Evolutionary conservation across 805 yeast species (phyloP).

Genomic region (Brettanomyces custersianus): DNA sequence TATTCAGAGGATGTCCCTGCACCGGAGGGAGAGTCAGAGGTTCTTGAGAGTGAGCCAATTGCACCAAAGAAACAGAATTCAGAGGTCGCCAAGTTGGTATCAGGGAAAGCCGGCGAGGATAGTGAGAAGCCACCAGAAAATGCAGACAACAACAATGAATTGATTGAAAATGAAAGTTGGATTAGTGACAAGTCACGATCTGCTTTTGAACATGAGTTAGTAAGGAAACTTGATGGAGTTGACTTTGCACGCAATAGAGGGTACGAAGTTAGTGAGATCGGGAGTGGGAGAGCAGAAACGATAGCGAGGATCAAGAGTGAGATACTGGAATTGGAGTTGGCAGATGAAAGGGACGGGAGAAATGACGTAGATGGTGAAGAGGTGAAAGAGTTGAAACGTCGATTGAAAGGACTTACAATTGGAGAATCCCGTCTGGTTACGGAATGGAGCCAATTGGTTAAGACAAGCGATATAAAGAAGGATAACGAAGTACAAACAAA

Average conservation of each 20-base stretch:
- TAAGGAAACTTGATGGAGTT: neutral
- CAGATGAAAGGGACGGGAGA: constrained; percentile 4
- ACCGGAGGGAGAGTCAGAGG: constrained; percentile 12
- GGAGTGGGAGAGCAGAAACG: constrained; percentile 4
- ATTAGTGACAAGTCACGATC: neutral
- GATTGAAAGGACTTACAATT: constrained; percentile 4
- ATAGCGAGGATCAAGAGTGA: constrained; percentile 8
- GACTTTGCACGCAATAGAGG: constrained; percentile 4
- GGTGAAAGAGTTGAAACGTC: constrained; percentile 4
- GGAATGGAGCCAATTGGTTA: constrained; percentile 1
- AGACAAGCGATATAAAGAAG: constrained; percentile 1
- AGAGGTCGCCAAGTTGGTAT: neutral
- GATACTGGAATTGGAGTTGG: constrained; percentile 7
- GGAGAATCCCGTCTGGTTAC: neutral
- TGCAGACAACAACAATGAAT: neutral
- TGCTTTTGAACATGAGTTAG: constrained; percentile 6
- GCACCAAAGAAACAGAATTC: constrained; percentile 1
- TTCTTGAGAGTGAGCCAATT: constrained; percentile 12
- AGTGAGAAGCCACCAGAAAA: neutral
- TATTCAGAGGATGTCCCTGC: constrained; percentile 19
- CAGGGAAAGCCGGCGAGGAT: too few species aligned
- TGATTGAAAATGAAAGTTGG: neutral
- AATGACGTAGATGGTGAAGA: constrained; percentile 3
- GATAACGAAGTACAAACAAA: constrained; percentile 1
- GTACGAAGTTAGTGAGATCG: neutral